Evolutionary conservation across 805 yeast species (phyloP).

Genomic region (Maudiozyma serrabonitensis): DNA sequence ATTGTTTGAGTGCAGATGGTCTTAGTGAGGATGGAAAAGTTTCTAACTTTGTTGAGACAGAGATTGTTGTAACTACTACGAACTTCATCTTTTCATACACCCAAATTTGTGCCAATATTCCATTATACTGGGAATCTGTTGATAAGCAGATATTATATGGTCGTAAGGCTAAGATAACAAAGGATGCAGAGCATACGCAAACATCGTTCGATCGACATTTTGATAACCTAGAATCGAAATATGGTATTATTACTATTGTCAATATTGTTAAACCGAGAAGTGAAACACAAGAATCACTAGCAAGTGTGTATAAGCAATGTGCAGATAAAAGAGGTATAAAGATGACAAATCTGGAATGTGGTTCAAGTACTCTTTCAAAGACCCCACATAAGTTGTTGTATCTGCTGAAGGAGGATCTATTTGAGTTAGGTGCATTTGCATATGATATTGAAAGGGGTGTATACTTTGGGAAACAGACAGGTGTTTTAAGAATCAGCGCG

Average conservation of each 20-base stretch:
- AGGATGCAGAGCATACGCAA: slow-evolving; percentile 76
- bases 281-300: slow-evolving; percentile 56
- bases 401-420: slow-evolving; percentile 51
- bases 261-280: slow-evolving; percentile 62
- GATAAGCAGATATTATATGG: slow-evolving; percentile 52
- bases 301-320: slow-evolving; percentile 50
- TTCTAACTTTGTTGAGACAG: slow-evolving; percentile 87
- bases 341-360: slow-evolving; percentile 31
- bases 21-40: slow-evolving; percentile 88
- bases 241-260: slow-evolving; percentile 78
- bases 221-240: slow-evolving; percentile 54
- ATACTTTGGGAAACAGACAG: slow-evolving; percentile 72
- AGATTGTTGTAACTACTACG: slow-evolving; percentile 52
- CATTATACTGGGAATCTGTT: slow-evolving; percentile 91
- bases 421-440: slow-evolving; percentile 76
- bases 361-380: slow-evolving; percentile 30
- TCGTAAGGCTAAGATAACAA: slow-evolving; percentile 70
- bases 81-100: slow-evolving; percentile 56
- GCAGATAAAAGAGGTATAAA: slow-evolving; percentile 29
- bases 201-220: slow-evolving; percentile 81
- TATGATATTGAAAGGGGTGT: slow-evolving; percentile 54
- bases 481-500: slow-evolving; percentile 83
- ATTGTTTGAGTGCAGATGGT: slow-evolving; percentile 78
- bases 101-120: slow-evolving; percentile 86
- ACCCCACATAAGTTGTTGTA: slow-evolving; percentile 37